phyloP scores from a whole-genome alignment of 345 rosid genomes.

The rapeseed (Brassica napus) region Da-Ae NC_063451.1:38341001-38341500 shows the following conservation, averaged over 20 bases:
- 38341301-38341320: slow-evolving; percentile 83
- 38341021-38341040: slow-evolving; percentile 15
- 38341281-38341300: background rate
- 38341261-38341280: background rate
- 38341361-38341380: slow-evolving; percentile 94
- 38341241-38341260: background rate
- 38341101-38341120: slow-evolving; percentile 87
- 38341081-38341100: slow-evolving; percentile 90
- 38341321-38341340: slow-evolving; percentile 84
- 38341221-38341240: background rate
- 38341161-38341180: slow-evolving; percentile 80
- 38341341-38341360: slow-evolving; percentile 82
- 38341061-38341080: slow-evolving; percentile 46
- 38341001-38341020: slow-evolving; percentile 29
- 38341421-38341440: background rate
- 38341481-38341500: background rate
- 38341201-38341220: background rate
- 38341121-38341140: slow-evolving; percentile 78
- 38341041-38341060: background rate
- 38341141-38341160: slow-evolving; percentile 89
- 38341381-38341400: slow-evolving; percentile 54
- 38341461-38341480: background rate
- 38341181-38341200: slow-evolving; percentile 85
- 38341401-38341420: background rate
- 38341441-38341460: background rate